Base-by-base conservation (phyloP, 345 rosid genomes). In the Citrus sp. region DNA sequence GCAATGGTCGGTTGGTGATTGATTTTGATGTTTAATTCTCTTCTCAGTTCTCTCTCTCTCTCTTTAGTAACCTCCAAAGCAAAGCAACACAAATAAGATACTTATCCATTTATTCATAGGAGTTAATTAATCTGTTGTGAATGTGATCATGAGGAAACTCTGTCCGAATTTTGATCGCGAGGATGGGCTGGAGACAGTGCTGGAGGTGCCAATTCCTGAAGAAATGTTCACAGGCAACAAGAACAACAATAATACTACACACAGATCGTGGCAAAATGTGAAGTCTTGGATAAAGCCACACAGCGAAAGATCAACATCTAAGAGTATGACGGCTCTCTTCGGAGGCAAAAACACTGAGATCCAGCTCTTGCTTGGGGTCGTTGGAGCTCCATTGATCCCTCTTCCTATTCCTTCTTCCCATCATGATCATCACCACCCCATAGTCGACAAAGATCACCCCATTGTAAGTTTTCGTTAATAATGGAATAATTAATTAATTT, bases 181-280 rank as follows among this genome's bases (percentile, higher is more conserved):
- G 69, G 98, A 93, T 75, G 95, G 94, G 40, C 86, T 96, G 78
- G 99, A 94, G n/a, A 96, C 99, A 7, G 99, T 96, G 6, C 90
- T 96, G 3, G 99, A 96, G 85, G 98, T 96, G 58, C 99, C 98
- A 1, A 90, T 96, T 72, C 99, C 99, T 1, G 99, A 96, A 78
- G 98, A 94, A 82, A 84, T 92, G 87, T 96, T 93, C 78, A 72
- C 84, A 27, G 67, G 82, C 0, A 77, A 51, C 74, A 87, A 85
- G 67, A 80, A 56, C 69, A 79, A 18, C 58, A 19, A 5, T 54
- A 54, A 10, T 6, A 77, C 81, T 69, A 56, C 73, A 6, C 80
- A 82, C 42, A 77, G 78, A 7, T 74, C 97, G 35, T 93, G 98
- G 98, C 92, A 91, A 68, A 89, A 85, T 80, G 85, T 95, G 94